Conservation (phyloP, 2,329 filamentous ascomycete species). For the Sclerotinia spermophila region DNA sequence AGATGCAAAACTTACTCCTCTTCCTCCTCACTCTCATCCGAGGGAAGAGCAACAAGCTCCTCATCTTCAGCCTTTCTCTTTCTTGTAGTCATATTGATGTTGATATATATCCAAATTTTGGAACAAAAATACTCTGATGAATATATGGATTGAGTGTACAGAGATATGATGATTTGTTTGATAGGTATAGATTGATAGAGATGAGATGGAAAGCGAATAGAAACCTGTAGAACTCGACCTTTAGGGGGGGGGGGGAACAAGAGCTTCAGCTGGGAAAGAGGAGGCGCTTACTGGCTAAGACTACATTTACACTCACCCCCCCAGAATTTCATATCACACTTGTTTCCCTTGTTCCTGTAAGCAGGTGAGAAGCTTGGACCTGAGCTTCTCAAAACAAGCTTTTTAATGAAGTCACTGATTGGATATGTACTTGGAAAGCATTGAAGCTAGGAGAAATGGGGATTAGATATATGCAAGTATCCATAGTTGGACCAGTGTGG, state of each 20-base stretch:
- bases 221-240: background rate
- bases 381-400: slow-evolving; percentile 6
- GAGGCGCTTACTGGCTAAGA: slow-evolving; percentile 11
- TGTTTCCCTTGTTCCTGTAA: slow-evolving; percentile 12
- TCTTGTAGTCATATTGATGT: slow-evolving; percentile 25
- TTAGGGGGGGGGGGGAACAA: background rate
- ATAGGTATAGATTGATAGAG: background rate
- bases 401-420: slow-evolving; percentile 1
- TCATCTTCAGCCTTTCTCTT: slow-evolving; percentile 34
- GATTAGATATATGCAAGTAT: slow-evolving; percentile 3
- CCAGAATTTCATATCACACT: slow-evolving; percentile 3
- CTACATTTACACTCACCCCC: background rate
- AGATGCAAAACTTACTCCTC: slow-evolving; percentile 30
- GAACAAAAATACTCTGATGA: background rate
- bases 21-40: slow-evolving; percentile 34
- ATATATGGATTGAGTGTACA: background rate
- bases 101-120: background rate
- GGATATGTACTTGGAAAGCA: background rate
- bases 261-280: slow-evolving; percentile 8
- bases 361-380: slow-evolving; percentile 7
- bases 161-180: background rate
- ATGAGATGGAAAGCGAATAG: slow-evolving; percentile 1
- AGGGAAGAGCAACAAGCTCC: slow-evolving; percentile 35
- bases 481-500: slow-evolving; percentile 6
- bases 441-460: background rate